phyloP scores from a whole-genome alignment of 805 yeast genomes.

The Candida maesae region DNA sequence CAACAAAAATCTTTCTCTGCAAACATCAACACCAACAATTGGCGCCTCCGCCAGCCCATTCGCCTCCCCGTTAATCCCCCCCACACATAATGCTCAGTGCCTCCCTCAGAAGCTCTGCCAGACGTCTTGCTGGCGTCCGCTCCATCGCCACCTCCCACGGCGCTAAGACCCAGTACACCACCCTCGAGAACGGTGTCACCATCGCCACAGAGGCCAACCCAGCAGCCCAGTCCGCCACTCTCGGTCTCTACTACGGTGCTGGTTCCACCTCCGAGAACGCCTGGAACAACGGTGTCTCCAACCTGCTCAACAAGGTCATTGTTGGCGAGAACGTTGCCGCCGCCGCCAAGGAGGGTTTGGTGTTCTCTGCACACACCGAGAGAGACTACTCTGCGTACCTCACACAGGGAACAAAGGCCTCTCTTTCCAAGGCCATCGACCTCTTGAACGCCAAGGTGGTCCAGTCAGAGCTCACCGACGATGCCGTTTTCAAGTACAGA shows the following conservation, averaged over 20 bases:
- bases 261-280: slow-evolving; percentile 80
- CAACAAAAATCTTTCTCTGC: neutral
- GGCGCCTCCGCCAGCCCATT: neutral
- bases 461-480: slow-evolving; percentile 35
- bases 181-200: slow-evolving; percentile 69
- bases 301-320: slow-evolving; percentile 54
- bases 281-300: slow-evolving; percentile 78
- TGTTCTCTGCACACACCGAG: slow-evolving; percentile 47
- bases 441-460: slow-evolving; percentile 43
- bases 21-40: slow-evolving; percentile 2
- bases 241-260: slow-evolving; percentile 70
- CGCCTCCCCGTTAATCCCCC: too few species aligned
- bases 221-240: slow-evolving; percentile 48
- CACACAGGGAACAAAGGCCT: slow-evolving; percentile 50
- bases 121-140: slow-evolving; percentile 35
- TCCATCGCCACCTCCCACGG: slow-evolving; percentile 53
- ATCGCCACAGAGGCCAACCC: slow-evolving; percentile 67
- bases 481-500: slow-evolving; percentile 46
- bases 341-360: slow-evolving; percentile 50
- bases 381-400: slow-evolving; percentile 65
- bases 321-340: slow-evolving; percentile 30
- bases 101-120: slow-evolving; percentile 21
- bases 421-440: slow-evolving; percentile 48
- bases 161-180: slow-evolving; percentile 64
- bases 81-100: slow-evolving; percentile 25